Base-by-base conservation (phyloP, 1,139 yeast species). In the Geotrichum macrosporum region DNA sequence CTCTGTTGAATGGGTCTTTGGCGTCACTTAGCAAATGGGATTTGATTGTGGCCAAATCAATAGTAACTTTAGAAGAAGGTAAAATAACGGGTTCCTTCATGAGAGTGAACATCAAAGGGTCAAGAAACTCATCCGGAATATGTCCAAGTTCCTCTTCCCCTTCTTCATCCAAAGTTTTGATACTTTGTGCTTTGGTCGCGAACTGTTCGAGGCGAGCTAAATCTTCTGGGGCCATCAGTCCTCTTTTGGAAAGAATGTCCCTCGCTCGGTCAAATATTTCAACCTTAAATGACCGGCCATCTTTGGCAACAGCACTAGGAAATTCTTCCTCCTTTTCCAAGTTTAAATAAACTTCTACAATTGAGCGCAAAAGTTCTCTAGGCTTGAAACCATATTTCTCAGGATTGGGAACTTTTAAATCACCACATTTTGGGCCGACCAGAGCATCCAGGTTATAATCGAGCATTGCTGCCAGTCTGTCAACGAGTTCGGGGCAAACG, bases 71-170 rank as follows among this genome's bases (percentile, higher is more conserved):
- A 1, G 96, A 86, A 5, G 85, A 73, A 4, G 99, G 99, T 58
- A 94, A 74, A 20, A 77, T 81, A 3, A 94, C 98, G 0, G 99
- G 99, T 63, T 94, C 95, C 57, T 81, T 85, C 98, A 94, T 94
- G 38, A 94, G 64, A 0, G 96, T 85, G 63, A 75, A 89, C 97
- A 94, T 89, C 57, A 94, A 76, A 8, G 99, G 98, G 69, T 94
- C 99, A 60, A 94, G 75, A 63, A 82, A 92, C 64, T 94, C 98
- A 62, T 94, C 98, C 0, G 99, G 99, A 20, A 86, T 76, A 47
- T 94, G 98, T 13, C 95, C 97, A 56, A 87, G 73, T 61, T 87
- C 96, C 55, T 80, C 64, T 56, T 89, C 96, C 59, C 86, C 95
- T 54, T 81, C 84, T 53, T 85, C 94, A 30, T 66, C 69, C 22